Percentiles rank a stretch among this genome's conserved stretches.
phyloP scores from a whole-genome alignment of 2,329 filamentous ascomycete genomes.

The Colletotrichum truncatum region DNA sequence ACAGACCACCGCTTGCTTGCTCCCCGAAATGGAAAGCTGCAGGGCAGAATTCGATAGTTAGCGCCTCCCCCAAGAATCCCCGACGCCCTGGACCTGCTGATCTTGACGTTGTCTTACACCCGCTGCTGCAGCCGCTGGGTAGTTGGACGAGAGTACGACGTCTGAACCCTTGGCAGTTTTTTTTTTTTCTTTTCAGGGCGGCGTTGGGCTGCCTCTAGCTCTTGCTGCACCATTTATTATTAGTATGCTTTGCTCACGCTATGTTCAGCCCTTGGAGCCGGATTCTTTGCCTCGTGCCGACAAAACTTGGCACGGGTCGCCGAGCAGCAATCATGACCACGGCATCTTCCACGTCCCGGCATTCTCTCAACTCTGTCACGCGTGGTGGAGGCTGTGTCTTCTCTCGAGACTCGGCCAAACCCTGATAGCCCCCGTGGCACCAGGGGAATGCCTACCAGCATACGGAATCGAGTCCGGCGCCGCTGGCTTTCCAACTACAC shows the following conservation, averaged over 20 bases:
- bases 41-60: slow-evolving; percentile 22
- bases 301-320: slow-evolving; percentile 3
- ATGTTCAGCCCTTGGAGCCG: neutral
- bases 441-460: neutral
- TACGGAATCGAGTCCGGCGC: neutral
- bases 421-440: too few relatives aligned
- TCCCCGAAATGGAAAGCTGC: slow-evolving; percentile 2
- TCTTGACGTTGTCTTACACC: slow-evolving; percentile 1
- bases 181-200: too few relatives aligned
- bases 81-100: slow-evolving; percentile 9
- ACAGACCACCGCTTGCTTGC: slow-evolving; percentile 25
- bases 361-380: neutral
- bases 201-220: neutral
- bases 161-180: neutral
- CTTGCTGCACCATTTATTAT: neutral
- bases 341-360: neutral
- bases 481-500: neutral
- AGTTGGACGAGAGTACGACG: neutral
- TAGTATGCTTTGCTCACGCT: slow-evolving; percentile 8
- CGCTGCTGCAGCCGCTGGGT: slow-evolving; percentile 2
- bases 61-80: neutral
- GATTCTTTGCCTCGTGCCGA: neutral
- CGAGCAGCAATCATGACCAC: neutral
- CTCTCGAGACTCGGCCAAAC: neutral
- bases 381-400: neutral